These are phyloP conservation scores for Calocybe cyanea DNA, from an alignment of 768 basidiomycete genomes.

Conservation along the genomic window DNA sequence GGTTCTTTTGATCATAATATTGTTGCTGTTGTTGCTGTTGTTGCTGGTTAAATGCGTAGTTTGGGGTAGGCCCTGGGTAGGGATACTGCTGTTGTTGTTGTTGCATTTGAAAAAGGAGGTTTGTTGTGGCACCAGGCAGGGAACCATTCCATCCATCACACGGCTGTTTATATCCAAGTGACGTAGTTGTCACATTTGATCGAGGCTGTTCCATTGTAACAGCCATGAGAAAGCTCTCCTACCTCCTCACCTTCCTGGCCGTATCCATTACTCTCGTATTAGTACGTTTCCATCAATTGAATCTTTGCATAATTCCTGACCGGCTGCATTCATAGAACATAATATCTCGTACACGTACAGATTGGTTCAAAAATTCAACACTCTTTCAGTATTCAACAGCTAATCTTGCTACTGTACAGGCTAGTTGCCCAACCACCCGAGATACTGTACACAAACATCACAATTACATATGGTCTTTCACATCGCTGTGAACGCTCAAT, in stretches of 20 bases:
- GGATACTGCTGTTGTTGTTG: slow-evolving; percentile 20
- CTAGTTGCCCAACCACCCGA: slow-evolving; percentile 41
- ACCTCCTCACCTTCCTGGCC: slow-evolving; percentile 58
- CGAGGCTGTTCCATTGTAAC: neutral
- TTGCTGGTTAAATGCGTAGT: slow-evolving; percentile 26
- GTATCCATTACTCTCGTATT: slow-evolving; percentile 47
- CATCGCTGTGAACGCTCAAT: slow-evolving; percentile 52
- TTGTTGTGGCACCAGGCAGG: too few species aligned
- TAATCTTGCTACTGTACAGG: slow-evolving; percentile 25
- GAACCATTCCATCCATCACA: too few species aligned
- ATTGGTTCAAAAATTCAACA: slow-evolving; percentile 48
- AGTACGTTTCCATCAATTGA: slow-evolving; percentile 36
- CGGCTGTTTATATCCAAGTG: too few species aligned
- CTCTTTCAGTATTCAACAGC: neutral
- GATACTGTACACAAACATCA: slow-evolving; percentile 42
- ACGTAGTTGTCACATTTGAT: neutral
- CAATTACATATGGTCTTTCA: slow-evolving; percentile 55
- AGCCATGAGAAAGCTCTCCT: slow-evolving; percentile 66
- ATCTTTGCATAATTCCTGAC: neutral
- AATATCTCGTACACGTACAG: slow-evolving; percentile 49
- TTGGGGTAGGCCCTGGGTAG: slow-evolving; percentile 37
- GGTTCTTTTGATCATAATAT: slow-evolving; percentile 39
- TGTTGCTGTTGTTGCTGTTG: slow-evolving; percentile 22
- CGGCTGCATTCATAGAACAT: slow-evolving; percentile 44
- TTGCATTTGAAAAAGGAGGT: slow-evolving; percentile 1